Evolutionary conservation across 176 grass and related monocot species (phyloP), one percentile per base, ranked within the genome.

Genomic region (Musa troglodytarum): DNA sequence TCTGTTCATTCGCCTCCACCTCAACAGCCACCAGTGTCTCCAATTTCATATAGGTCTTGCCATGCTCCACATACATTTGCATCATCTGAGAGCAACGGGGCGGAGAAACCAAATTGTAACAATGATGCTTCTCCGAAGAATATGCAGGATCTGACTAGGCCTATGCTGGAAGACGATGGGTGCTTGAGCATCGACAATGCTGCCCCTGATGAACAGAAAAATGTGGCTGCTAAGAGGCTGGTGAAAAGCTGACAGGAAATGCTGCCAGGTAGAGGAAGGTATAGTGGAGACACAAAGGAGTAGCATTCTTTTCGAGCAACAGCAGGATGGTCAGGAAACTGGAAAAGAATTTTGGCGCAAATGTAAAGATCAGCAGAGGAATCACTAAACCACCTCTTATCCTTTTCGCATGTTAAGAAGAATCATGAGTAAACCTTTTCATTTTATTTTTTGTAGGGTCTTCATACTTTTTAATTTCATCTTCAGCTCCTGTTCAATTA

Each of bases 11-110:
- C 49, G 13, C 53, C 81, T 50, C 80, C 80, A 65, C 77, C 81
- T 81, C 82, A 89, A 71, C 86, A 71, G 79, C 63, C 82, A 52
- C 77, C 80, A 56, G 64, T 34, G n/a, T 79, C 86, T 64, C 84
- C 81, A 26, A 74, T 56, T 50, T 76, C 76, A 22, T 26, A 12
- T 34, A 87, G 75, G 71, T 73, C 79, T 11, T 65, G 15, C 59
- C 78, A 73, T 23, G 64, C 75, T 54, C 76, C 68, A 71, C 81
- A 66, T 49, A 77, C 75, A 66, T 55, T 24, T 67, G 34, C 76
- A 55, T 76, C 58, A 2, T 61, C 23, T 12, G 78, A 75, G 29
- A 91, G 76, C 54, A 59, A 26, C 19, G 61, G 72, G 59, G 23
- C 25, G 72, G 81, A 80, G 12, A 82, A 77, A 11, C 61, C 49